Conservation (phyloP, 23 red algal species). For the Pyropia yezoensis region DNA sequence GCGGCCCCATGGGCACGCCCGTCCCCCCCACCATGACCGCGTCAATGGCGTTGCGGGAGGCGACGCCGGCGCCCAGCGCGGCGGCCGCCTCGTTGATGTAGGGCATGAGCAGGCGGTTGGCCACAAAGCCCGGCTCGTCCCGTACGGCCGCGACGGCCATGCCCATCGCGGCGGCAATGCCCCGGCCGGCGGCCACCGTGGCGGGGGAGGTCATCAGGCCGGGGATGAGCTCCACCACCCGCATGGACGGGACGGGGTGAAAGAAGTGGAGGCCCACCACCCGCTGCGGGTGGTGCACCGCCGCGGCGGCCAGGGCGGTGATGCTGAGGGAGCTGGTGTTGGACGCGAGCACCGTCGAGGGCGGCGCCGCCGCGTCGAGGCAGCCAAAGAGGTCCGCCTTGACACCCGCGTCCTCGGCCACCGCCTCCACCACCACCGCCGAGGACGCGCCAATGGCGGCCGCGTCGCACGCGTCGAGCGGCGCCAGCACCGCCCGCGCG, state of each 20-base stretch:
- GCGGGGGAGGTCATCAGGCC: constrained; percentile 7
- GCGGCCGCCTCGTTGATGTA: constrained; percentile 60
- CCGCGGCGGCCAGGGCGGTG: constrained; percentile 14
- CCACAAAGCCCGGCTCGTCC: constrained; percentile 47
- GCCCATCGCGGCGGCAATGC: constrained; percentile 23
- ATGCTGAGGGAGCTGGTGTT: constrained; percentile 55
- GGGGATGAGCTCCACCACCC: constrained; percentile 33
- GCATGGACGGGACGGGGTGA: constrained; percentile 43
- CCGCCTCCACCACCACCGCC: too few relatives aligned
- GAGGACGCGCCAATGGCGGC: too few relatives aligned
- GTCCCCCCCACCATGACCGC: constrained; percentile 25
- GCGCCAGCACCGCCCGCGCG: too few relatives aligned
- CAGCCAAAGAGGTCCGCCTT: too few relatives aligned
- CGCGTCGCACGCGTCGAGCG: too few relatives aligned
- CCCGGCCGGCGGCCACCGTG: constrained; percentile 5
- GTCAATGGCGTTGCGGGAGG: constrained; percentile 29
- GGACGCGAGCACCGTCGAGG: constrained; percentile 12
- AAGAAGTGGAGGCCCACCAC: constrained; percentile 63
- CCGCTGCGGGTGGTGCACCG: background rate
- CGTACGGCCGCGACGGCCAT: constrained; percentile 15
- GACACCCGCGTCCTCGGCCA: too few relatives aligned
- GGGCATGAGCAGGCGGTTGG: constrained; percentile 57
- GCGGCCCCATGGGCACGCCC: constrained; percentile 45
- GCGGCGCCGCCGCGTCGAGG: too few relatives aligned
- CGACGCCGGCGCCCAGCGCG: constrained; percentile 24